These are phyloP conservation scores for Phaffia rhodozyma DNA, from an alignment of 1,284 basidiomycete species.

Conservation along the genomic window DNA sequence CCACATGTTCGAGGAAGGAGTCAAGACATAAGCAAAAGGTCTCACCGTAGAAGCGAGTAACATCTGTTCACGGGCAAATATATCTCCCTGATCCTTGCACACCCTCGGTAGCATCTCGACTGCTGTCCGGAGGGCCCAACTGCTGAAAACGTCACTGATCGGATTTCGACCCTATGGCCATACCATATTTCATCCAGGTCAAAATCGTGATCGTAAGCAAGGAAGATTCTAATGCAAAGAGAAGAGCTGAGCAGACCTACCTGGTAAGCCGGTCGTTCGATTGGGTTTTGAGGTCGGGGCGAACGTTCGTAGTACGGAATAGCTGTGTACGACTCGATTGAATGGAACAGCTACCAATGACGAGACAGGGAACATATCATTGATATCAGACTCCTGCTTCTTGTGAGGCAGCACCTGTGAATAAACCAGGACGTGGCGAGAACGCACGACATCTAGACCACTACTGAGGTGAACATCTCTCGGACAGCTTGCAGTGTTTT, in stretches of 20 bases:
- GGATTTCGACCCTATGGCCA: conserved; percentile 76
- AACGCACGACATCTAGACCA: conserved; percentile 64
- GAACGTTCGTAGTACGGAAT: conserved; percentile 76
- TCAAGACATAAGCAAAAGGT: neutral
- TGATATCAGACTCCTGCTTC: too few relatives aligned
- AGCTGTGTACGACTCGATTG: conserved; percentile 73
- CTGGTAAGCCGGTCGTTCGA: conserved; percentile 48
- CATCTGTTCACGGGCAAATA: conserved; percentile 82
- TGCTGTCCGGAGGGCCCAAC: conserved; percentile 85
- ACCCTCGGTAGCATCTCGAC: conserved; percentile 83
- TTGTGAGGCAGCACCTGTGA: neutral
- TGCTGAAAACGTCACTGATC: conserved; percentile 79
- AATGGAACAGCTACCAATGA: conserved; percentile 56
- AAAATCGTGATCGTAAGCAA: neutral
- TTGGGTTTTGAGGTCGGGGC: conserved; percentile 79
- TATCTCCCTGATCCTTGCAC: conserved; percentile 60
- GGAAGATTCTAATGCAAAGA: neutral
- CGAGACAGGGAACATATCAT: neutral
- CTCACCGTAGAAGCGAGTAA: conserved; percentile 71
- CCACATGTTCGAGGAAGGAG: too few relatives aligned
- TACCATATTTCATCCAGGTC: neutral
- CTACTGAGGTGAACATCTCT: conserved; percentile 78
- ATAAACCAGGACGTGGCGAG: neutral
- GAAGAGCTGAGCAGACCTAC: conserved; percentile 33
- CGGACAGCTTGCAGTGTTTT: conserved; percentile 74